These are phyloP conservation scores for Plasmodium sp. DNA, from an alignment of 169 alveolate species.

Conservation along the genomic window DNA sequence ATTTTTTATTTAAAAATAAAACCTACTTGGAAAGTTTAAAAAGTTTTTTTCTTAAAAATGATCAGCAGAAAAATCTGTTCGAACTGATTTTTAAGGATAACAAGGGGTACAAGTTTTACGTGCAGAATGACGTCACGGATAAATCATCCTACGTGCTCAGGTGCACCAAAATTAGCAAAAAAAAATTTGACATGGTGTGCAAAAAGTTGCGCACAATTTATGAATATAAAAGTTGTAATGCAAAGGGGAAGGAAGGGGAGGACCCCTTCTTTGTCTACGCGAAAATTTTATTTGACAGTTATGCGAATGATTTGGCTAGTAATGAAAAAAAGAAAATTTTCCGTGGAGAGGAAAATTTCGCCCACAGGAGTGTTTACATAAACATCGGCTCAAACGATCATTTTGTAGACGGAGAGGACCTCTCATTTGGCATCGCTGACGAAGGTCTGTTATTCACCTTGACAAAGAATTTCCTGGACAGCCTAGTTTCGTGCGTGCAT, in stretches of 20 bases:
- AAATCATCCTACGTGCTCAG: conserved; percentile 25
- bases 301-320: background rate
- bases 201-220: background rate
- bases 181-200: conserved; percentile 13
- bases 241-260: background rate
- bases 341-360: conserved; percentile 6
- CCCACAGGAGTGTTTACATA: conserved; percentile 19
- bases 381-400: conserved; percentile 31
- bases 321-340: background rate
- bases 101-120: conserved; percentile 47
- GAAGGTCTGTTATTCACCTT: conserved; percentile 18
- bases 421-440: background rate
- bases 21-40: conserved; percentile 19
- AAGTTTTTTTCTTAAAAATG: conserved; percentile 33
- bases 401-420: background rate
- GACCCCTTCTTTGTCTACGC: background rate
- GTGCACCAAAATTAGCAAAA: conserved; percentile 33
- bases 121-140: conserved; percentile 15
- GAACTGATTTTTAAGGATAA: conserved; percentile 42
- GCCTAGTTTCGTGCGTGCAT: conserved; percentile 40
- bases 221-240: background rate
- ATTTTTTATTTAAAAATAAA: conserved; percentile 29
- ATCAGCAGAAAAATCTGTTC: conserved; percentile 5
- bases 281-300: background rate
- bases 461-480: conserved; percentile 30